These are phyloP conservation scores for Odonthalia washingtoniensis DNA, from an alignment of 31 red algal species.

Conservation along the genomic window DNA sequence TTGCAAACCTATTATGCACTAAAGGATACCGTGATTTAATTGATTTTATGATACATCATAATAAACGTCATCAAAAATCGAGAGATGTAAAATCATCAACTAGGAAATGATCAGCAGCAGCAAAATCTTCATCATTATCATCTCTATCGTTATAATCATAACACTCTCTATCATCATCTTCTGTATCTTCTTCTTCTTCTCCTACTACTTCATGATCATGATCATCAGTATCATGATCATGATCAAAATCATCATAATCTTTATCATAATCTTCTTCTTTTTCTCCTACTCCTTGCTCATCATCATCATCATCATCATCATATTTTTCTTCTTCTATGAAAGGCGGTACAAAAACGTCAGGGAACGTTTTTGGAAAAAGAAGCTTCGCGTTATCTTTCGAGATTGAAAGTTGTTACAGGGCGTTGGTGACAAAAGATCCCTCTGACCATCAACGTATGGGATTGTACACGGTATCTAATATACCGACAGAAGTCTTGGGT, in stretches of 20 bases:
- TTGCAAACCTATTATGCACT: constrained; percentile 69
- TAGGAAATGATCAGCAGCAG: constrained; percentile 78
- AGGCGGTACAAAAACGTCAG: constrained; percentile 47
- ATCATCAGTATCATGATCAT: constrained; percentile 74
- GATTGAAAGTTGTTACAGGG: constrained; percentile 85
- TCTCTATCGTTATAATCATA: constrained; percentile 83
- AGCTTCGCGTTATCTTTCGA: constrained; percentile 70
- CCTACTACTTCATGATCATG: constrained; percentile 54
- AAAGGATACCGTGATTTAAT: constrained; percentile 90
- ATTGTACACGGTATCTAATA: constrained; percentile 94
- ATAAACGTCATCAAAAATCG: constrained; percentile 95
- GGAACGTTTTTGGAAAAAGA: constrained; percentile 77
- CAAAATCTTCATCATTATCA: constrained; percentile 61
- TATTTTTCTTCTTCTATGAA: no score
- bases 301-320: no score
- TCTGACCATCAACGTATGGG: constrained; percentile 88
- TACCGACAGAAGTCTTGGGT: constrained; percentile 75
- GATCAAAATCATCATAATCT: constrained; percentile 58
- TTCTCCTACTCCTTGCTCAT: no score
- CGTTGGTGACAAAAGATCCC: constrained; percentile 89
- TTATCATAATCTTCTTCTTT: no score
- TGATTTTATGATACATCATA: constrained; percentile 84
- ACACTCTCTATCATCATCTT: constrained; percentile 60
- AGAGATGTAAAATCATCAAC: constrained; percentile 82
- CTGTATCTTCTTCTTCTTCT: constrained; percentile 21